Percentiles rank a stretch among this genome's conserved stretches.
Conservation (phyloP, 148 eudicot species). For the Fagopyrum homotropicum region DNA sequence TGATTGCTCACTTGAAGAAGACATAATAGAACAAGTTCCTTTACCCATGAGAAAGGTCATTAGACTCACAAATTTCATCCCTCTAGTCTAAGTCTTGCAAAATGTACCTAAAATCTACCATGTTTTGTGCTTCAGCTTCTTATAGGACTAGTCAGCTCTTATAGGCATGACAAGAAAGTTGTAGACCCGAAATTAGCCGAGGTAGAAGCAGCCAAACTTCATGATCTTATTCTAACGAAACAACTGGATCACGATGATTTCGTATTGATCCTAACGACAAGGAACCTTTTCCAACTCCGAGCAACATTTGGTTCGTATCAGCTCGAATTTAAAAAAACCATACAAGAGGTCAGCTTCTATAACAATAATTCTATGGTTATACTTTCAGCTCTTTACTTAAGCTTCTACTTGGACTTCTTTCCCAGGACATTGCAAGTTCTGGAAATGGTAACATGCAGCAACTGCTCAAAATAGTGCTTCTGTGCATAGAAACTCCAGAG, state of each 20-base stretch:
- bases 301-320: slow-evolving; percentile 54
- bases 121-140: slow-evolving; percentile 38
- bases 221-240: slow-evolving; percentile 38
- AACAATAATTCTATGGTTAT: too few relatives aligned
- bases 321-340: slow-evolving; percentile 34
- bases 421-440: slow-evolving; percentile 50
- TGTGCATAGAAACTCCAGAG: slow-evolving; percentile 71
- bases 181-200: slow-evolving; percentile 51
- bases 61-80: background rate
- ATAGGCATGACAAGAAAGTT: slow-evolving; percentile 54
- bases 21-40: slow-evolving; percentile 38
- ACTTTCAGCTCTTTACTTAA: background rate
- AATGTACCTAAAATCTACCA: background rate
- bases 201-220: slow-evolving; percentile 49
- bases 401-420: too few relatives aligned
- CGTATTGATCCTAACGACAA: slow-evolving; percentile 49
- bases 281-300: slow-evolving; percentile 68
- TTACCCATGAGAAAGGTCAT: slow-evolving; percentile 60
- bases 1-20: slow-evolving; percentile 71
- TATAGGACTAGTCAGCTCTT: slow-evolving; percentile 67
- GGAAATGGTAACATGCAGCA: slow-evolving; percentile 42
- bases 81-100: background rate
- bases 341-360: slow-evolving; percentile 40
- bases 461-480: slow-evolving; percentile 36
- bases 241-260: slow-evolving; percentile 51